Evolutionary conservation across 371 early-diverging fungal species (phyloP).

Genomic region (Parasitella parasitica): DNA sequence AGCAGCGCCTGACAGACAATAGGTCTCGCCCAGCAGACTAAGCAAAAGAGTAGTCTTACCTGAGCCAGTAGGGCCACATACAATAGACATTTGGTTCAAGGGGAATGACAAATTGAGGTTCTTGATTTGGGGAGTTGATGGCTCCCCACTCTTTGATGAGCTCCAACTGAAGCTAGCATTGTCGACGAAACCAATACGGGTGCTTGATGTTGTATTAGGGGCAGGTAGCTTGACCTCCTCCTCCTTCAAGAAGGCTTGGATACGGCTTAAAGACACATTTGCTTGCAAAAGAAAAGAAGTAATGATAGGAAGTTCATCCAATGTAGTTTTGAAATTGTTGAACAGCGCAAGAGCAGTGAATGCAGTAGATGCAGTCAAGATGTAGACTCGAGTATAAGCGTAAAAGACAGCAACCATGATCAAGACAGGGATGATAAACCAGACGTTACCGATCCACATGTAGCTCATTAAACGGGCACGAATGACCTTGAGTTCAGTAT

Average conservation of each 20-base stretch:
- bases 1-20: constrained; percentile 41
- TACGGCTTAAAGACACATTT: constrained; percentile 71
- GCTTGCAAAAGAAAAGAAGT: constrained; percentile 67
- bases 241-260: constrained; percentile 67
- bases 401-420: constrained; percentile 54
- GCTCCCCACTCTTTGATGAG: constrained; percentile 12
- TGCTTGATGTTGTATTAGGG: neutral
- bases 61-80: constrained; percentile 79
- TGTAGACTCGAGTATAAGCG: constrained; percentile 50
- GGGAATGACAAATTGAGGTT: constrained; percentile 60
- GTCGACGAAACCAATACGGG: constrained; percentile 43
- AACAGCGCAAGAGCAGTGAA: constrained; percentile 69
- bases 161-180: constrained; percentile 59
- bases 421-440: constrained; percentile 34
- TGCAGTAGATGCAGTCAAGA: constrained; percentile 62
- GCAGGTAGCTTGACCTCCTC: constrained; percentile 57
- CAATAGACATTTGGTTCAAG: constrained; percentile 65
- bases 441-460: constrained; percentile 46
- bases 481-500: constrained; percentile 50
- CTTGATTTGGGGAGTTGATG: constrained; percentile 51
- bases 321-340: constrained; percentile 61
- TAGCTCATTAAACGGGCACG: constrained; percentile 40
- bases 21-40: constrained; percentile 62
- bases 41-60: constrained; percentile 80
- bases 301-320: constrained; percentile 72